A percentile compares a stretch with the other conserved stretches of the same genome.
Evolutionary conservation across 2,329 filamentous ascomycete genomes (phyloP).

Genomic region (Aspergillus tubingensis): DNA sequence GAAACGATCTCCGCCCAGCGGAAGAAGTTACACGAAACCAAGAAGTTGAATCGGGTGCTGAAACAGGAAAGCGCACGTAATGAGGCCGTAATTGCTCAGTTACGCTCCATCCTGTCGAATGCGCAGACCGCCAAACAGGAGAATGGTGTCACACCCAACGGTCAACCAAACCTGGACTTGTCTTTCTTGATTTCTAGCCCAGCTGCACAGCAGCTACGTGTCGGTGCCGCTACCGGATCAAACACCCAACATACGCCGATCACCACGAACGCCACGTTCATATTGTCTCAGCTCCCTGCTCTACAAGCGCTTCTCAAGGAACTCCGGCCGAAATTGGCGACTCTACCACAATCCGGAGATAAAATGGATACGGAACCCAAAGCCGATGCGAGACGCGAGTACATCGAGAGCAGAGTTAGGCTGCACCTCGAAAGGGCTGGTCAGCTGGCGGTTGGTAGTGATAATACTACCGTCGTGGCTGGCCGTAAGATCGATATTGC

Average conservation of each 20-base stretch:
- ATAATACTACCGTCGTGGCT: slow-evolving; percentile 37
- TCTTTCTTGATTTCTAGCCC: slow-evolving; percentile 59
- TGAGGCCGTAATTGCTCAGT: slow-evolving; percentile 65
- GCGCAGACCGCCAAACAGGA: slow-evolving; percentile 26
- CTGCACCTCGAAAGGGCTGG: slow-evolving; percentile 68
- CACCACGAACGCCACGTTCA: slow-evolving; percentile 63
- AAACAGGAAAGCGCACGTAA: slow-evolving; percentile 72
- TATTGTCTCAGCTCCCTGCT: slow-evolving; percentile 78
- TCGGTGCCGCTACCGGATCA: slow-evolving; percentile 42
- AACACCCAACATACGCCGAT: slow-evolving; percentile 40
- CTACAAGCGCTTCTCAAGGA: slow-evolving; percentile 70
- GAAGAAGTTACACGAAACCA: slow-evolving; percentile 74
- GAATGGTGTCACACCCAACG: slow-evolving; percentile 24
- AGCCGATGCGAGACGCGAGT: slow-evolving; percentile 72
- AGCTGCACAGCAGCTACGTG: slow-evolving; percentile 49
- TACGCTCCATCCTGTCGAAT: slow-evolving; percentile 60
- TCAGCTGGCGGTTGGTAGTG: slow-evolving; percentile 37
- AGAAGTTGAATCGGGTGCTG: slow-evolving; percentile 70
- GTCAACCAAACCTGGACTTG: slow-evolving; percentile 42
- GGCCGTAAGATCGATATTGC: slow-evolving; percentile 43
- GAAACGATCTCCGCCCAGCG: slow-evolving; percentile 73
- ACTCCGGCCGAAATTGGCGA: slow-evolving; percentile 65
- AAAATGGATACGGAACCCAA: slow-evolving; percentile 53
- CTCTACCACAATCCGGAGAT: slow-evolving; percentile 40
- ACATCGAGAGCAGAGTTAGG: slow-evolving; percentile 78